Base-by-base conservation (phyloP, 108 stramenopile species). In the Fragilaria radians region DNA sequence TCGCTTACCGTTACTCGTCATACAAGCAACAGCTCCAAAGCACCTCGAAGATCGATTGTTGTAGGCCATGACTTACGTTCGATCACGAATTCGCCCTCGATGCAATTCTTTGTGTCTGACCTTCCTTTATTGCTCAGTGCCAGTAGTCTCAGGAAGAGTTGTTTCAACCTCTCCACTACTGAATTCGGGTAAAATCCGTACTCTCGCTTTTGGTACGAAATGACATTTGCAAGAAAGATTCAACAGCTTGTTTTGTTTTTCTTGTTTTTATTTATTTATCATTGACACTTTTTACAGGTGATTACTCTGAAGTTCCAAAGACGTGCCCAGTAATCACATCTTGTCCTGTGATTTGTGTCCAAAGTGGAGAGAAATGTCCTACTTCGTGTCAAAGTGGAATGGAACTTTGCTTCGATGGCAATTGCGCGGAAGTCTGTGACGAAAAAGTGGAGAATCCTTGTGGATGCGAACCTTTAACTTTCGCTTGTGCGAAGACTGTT, bases 401-500 rank as follows among this genome's bases (percentile, higher is more conserved):
- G 25, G 65, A 28, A 49, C 63, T 79, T 5, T 82, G 81, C 55
- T 46, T 17, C 34, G 82, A 80, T 53, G 82, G 82, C 46, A 77
- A 55, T 0, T 83, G 81, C 57, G 70, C 66, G 26, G 62, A 56
- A 25, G 19, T 27, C n/a, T 42, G 62, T 56, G 22, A 29, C 24
- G 57, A 24, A 29, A n/a, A 54, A 19, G 23, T 33, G 19, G 50
- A 7, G 11, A 27, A 46, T 36, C 68, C 68, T 5, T 70, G 64
- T 52, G 22, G 34, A 23, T 26, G 3, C 17, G 28, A 48, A 14
- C 55, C 58, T 51, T 33, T 46, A 1, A 59, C 65, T 24, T 32
- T 66, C 28, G 75, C 70, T 51, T 66, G 66, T 27, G 50, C 34
- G 0, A 51, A 51, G 54, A 29, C 63, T 2, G 32, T 52, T 31